These are phyloP conservation scores for Cantharellus anzutake DNA, from an alignment of 768 basidiomycete species.

Conservation along the genomic window DNA sequence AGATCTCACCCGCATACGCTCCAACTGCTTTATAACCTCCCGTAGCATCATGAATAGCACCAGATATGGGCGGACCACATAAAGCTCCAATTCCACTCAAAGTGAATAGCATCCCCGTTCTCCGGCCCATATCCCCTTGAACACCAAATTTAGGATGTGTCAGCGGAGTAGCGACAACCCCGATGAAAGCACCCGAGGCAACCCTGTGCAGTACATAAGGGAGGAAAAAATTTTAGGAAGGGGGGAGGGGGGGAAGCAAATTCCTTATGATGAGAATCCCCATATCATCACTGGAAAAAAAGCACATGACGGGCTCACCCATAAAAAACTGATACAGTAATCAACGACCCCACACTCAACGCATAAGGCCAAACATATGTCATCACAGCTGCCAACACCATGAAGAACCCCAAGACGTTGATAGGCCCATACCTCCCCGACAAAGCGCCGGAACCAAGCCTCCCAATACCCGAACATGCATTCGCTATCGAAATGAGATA, in stretches of 20 bases:
- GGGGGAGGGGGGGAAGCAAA: neutral
- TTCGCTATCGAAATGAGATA: conserved; percentile 15
- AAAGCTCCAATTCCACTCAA: conserved; percentile 8
- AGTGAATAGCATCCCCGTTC: conserved; percentile 9
- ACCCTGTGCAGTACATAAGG: neutral
- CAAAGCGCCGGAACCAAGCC: conserved; percentile 12
- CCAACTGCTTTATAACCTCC: conserved; percentile 7
- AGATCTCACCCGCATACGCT: conserved; percentile 7
- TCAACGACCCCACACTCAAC: neutral
- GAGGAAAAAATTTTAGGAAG: neutral
- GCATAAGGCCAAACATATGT: conserved; percentile 14
- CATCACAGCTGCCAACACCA: conserved; percentile 12
- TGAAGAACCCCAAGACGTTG: conserved; percentile 12
- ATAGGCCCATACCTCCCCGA: conserved; percentile 12
- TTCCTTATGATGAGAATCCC: neutral
- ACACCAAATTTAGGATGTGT: conserved; percentile 1
- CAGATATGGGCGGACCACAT: conserved; percentile 10
- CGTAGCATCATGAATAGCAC: conserved; percentile 5
- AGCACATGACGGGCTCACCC: neutral
- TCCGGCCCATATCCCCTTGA: conserved; percentile 6
- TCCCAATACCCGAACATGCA: conserved; percentile 14
- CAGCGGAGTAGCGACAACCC: conserved; percentile 6
- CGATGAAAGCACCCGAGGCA: conserved; percentile 8
- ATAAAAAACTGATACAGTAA: conserved; percentile 3
- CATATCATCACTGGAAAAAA: neutral